Conservation (phyloP, 2,329 filamentous ascomycete species). For the Neoscytalidium dimidiatum region DNA sequence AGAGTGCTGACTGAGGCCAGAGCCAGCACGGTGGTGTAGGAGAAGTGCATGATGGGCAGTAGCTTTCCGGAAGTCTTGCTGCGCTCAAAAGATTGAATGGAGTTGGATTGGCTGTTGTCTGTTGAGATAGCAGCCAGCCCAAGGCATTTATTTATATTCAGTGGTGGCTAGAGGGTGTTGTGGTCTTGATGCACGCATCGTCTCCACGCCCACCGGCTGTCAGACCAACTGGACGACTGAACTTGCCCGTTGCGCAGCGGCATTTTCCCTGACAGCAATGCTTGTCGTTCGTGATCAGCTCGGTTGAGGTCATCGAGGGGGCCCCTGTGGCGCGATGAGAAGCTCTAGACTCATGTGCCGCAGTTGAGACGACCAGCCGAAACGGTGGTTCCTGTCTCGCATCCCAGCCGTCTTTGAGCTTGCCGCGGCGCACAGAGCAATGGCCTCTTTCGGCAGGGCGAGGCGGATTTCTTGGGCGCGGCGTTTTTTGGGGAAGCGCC, state of each 20-base stretch:
- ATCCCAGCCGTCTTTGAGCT: neutral
- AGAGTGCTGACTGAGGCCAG: neutral
- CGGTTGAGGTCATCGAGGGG: neutral
- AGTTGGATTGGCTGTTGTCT: neutral
- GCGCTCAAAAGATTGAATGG: neutral
- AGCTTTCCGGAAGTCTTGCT: neutral
- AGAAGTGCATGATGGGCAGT: neutral
- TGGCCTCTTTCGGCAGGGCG: neutral
- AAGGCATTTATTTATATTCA: neutral
- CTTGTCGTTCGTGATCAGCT: no score
- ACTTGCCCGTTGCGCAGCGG: no score
- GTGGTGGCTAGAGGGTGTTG: neutral
- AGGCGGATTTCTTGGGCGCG: neutral
- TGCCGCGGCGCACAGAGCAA: neutral
- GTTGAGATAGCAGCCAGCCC: no score
- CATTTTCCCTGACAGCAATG: no score
- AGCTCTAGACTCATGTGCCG: no score
- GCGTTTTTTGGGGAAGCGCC: neutral
- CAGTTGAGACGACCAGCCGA: neutral
- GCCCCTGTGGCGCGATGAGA: neutral
- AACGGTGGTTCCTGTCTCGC: neutral
- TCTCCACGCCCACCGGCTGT: neutral
- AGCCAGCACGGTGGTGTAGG: neutral
- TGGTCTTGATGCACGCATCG: neutral
- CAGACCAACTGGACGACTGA: no score